Conservation (phyloP, 2,329 filamentous ascomycete genomes). For the Plenodomus biglobosus region DNA sequence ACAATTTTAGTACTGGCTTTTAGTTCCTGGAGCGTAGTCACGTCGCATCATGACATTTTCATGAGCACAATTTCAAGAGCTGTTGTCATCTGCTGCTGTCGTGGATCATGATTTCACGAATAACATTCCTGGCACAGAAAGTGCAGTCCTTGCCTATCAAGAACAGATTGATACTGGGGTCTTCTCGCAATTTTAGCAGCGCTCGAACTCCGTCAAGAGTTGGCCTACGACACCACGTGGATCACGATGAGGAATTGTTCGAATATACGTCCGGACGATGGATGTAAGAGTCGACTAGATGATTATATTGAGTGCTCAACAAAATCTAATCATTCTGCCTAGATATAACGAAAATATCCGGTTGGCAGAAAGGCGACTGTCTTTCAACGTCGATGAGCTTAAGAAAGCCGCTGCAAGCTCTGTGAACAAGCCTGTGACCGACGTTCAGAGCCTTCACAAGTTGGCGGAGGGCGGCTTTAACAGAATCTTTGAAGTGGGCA, state of each 20-base stretch:
- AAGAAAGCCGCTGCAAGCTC: slow-evolving; percentile 20
- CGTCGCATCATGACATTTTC: no score
- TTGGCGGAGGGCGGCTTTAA: slow-evolving; percentile 44
- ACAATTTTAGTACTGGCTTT: no score
- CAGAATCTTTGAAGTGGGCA: slow-evolving; percentile 34
- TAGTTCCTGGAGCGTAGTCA: no score
- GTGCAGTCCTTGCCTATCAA: background rate
- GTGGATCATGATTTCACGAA: background rate
- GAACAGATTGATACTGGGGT: background rate
- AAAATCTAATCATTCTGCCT: background rate
- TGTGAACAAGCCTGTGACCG: slow-evolving; percentile 14
- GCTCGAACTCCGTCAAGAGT: background rate
- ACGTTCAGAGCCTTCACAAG: slow-evolving; percentile 32
- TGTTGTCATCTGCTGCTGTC: background rate
- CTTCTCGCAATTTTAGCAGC: background rate
- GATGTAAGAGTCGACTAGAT: slow-evolving; percentile 19
- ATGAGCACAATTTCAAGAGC: no score
- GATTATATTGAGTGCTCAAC: background rate
- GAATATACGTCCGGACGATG: slow-evolving; percentile 34
- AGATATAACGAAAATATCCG: slow-evolving; percentile 28
- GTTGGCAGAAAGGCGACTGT: slow-evolving; percentile 18
- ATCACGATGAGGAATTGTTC: slow-evolving; percentile 18
- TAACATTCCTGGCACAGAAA: background rate
- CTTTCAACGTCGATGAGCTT: slow-evolving; percentile 26
- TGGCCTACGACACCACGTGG: background rate